phyloP scores from a whole-genome alignment of 2,329 filamentous ascomycete genomes.

The Fusarium irregulare region DNA sequence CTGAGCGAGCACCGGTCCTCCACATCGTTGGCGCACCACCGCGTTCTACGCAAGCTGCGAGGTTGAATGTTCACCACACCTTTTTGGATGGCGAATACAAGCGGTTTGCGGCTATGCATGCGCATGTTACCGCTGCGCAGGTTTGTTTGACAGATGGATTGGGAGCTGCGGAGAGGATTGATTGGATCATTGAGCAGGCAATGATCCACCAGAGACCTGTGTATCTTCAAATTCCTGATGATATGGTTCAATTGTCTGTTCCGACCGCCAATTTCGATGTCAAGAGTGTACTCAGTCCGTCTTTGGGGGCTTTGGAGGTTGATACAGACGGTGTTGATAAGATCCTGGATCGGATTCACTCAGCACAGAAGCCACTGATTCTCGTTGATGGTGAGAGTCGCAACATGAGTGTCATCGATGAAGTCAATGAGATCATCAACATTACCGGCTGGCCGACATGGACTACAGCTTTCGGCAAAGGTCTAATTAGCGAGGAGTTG shows the following conservation, averaged over 20 bases:
- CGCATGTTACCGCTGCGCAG: constrained; percentile 20
- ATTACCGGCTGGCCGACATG: constrained; percentile 9
- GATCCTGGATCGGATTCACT: constrained; percentile 4
- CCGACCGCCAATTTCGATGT: not conserved
- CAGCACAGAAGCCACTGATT: constrained; percentile 10
- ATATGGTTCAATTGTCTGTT: constrained; percentile 6
- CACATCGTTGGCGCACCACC: constrained; percentile 15
- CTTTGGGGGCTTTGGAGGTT: not conserved
- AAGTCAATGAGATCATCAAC: not conserved
- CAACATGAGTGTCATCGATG: not conserved
- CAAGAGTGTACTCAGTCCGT: not conserved
- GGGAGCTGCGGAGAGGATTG: constrained; percentile 1
- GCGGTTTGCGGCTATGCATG: constrained; percentile 13
- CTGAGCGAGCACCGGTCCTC: constrained; percentile 8
- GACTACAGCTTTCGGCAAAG: constrained; percentile 19
- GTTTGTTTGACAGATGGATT: not conserved
- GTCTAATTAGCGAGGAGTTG: constrained; percentile 6
- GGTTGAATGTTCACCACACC: constrained; percentile 1
- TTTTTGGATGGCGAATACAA: constrained; percentile 18
- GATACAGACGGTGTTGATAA: not conserved
- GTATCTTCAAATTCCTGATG: constrained; percentile 17
- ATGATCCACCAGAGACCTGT: constrained; percentile 11
- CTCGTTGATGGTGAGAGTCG: constrained; percentile 19
- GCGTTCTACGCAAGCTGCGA: not conserved
- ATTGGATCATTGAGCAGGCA: constrained; percentile 18